A percentile compares a stretch with the other conserved stretches of the same genome.
These are phyloP conservation scores for Fusarium siculi DNA, from an alignment of 2,329 filamentous ascomycete species.

Conservation along the genomic window DNA sequence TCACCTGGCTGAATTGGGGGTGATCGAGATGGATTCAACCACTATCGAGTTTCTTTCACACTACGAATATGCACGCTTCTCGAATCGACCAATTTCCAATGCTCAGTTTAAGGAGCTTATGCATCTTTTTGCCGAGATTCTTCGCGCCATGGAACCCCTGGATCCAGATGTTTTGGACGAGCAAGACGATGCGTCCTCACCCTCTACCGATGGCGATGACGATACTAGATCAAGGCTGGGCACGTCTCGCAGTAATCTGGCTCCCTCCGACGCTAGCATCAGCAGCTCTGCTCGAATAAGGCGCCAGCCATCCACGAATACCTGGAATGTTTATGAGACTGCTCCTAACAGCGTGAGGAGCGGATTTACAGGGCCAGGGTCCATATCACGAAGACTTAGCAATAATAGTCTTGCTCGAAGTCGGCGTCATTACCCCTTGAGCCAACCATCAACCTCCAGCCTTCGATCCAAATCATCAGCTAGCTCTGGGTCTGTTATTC, in stretches of 20 bases:
- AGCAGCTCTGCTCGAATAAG: constrained; percentile 46
- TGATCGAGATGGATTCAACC: constrained; percentile 59
- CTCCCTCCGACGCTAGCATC: constrained; percentile 47
- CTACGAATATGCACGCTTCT: constrained; percentile 91
- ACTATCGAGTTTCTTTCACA: constrained; percentile 74
- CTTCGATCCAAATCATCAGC: constrained; percentile 52
- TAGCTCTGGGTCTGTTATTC: constrained; percentile 59
- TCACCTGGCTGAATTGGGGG: constrained; percentile 74
- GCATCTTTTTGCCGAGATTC: constrained; percentile 82
- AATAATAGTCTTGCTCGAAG: constrained; percentile 56
- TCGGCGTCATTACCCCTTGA: constrained; percentile 53
- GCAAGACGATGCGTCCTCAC: constrained; percentile 38
- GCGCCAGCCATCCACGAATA: constrained; percentile 56
- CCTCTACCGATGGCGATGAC: constrained; percentile 59
- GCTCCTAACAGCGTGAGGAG: constrained; percentile 65
- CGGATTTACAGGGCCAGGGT: constrained; percentile 46
- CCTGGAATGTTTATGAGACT: constrained; percentile 60
- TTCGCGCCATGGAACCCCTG: constrained; percentile 78
- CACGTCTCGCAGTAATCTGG: constrained; percentile 49
- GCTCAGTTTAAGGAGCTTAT: constrained; percentile 80
- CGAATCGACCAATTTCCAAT: constrained; percentile 73
- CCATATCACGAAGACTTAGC: constrained; percentile 52
- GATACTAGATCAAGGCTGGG: constrained; percentile 56
- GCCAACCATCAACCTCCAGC: constrained; percentile 53
- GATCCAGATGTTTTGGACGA: constrained; percentile 63